Conservation (phyloP, 805 yeast species). For the Candida nanaspora region DNA sequence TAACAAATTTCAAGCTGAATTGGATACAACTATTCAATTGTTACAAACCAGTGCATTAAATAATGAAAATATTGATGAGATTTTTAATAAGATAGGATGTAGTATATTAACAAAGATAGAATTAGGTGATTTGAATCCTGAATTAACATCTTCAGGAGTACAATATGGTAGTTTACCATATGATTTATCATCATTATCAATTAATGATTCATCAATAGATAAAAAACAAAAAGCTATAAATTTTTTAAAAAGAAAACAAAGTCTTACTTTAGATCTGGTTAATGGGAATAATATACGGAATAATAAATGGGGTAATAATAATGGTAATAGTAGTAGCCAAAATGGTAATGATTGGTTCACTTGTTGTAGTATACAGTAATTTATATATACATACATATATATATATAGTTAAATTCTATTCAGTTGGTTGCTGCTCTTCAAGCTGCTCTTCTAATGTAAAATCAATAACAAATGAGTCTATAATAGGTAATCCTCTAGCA, state of each 20-base stretch:
- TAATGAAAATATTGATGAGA: slow-evolving; percentile 33
- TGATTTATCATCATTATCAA: slow-evolving; percentile 6
- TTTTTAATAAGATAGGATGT: slow-evolving; percentile 31
- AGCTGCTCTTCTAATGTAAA: slow-evolving; percentile 3
- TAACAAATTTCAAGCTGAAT: slow-evolving; percentile 14
- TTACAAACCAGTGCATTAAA: slow-evolving; percentile 33
- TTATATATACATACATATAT: neutral
- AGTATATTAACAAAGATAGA: slow-evolving; percentile 40
- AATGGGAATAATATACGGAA: neutral
- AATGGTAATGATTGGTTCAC: neutral
- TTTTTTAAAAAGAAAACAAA: neutral
- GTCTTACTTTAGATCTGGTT: neutral
- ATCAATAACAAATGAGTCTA: slow-evolving; percentile 49
- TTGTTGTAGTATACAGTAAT: slow-evolving; percentile 1
- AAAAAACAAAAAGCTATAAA: neutral
- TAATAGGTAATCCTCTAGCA: slow-evolving; percentile 63
- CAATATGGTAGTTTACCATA: slow-evolving; percentile 35
- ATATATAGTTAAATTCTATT: neutral
- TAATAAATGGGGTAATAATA: neutral
- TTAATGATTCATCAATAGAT: neutral
- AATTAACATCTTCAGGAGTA: slow-evolving; percentile 37
- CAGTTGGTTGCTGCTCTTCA: neutral
- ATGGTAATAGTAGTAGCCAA: neutral
- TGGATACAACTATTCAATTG: slow-evolving; percentile 27
- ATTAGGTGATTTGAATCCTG: slow-evolving; percentile 40